Evolutionary conservation across 2,329 filamentous ascomycete species (phyloP).

Genomic region (Beauveria varroae): DNA sequence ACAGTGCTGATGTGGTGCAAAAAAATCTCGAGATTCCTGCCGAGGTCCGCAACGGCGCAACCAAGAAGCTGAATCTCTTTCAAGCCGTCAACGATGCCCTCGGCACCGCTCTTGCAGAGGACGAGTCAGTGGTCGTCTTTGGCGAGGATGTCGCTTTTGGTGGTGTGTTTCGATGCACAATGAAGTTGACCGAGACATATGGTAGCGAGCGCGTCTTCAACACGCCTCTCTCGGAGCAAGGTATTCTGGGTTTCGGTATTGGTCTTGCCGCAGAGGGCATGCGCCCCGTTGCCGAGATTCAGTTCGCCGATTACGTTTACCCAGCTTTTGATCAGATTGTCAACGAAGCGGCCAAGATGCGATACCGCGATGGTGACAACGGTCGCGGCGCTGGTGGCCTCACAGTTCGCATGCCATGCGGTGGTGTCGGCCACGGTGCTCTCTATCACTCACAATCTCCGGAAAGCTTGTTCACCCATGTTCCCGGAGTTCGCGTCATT

Average conservation of each 20-base stretch:
- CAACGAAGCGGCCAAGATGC: constrained; percentile 84
- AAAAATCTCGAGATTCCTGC: constrained; percentile 63
- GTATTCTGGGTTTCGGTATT: constrained; percentile 88
- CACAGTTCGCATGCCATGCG: constrained; percentile 84
- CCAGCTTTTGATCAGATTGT: constrained; percentile 92
- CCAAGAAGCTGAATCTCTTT: constrained; percentile 87
- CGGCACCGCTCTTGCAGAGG: constrained; percentile 69
- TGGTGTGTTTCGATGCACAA: constrained; percentile 90
- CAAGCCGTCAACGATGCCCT: constrained; percentile 90
- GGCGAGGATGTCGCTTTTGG: constrained; percentile 97
- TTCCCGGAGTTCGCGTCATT: constrained; percentile 78
- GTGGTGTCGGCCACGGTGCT: constrained; percentile 81
- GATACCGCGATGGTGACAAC: constrained; percentile 61
- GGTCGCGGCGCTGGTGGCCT: constrained; percentile 64
- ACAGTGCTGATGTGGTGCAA: constrained; percentile 66
- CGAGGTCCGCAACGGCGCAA: constrained; percentile 58
- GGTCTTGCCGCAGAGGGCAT: constrained; percentile 86
- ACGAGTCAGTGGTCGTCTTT: constrained; percentile 84
- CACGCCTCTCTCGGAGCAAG: constrained; percentile 88
- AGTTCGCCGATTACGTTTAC: constrained; percentile 92
- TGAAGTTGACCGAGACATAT: constrained; percentile 82
- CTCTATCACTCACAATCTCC: constrained; percentile 86
- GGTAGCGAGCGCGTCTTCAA: constrained; percentile 91
- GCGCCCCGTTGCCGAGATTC: constrained; percentile 88
- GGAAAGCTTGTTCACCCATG: constrained; percentile 79